phyloP scores from a whole-genome alignment of 2,329 filamentous ascomycete genomes.

The Colletotrichum sp. region DNA sequence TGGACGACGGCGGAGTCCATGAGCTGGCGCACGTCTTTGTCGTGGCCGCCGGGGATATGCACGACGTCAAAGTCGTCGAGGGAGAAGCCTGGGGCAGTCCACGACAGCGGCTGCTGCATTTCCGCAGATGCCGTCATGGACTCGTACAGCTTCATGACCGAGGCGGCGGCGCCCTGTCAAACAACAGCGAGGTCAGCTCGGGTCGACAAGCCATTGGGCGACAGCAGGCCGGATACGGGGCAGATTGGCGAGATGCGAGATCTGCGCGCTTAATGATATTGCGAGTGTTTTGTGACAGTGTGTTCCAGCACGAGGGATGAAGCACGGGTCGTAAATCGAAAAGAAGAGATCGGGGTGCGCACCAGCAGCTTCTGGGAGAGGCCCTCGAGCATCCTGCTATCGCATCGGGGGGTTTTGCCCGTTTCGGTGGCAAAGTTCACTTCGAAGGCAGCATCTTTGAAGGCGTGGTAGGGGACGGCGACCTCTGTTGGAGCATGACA shows the following conservation, averaged over 20 bases:
- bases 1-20: conserved; percentile 53
- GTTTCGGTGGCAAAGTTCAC: conserved; percentile 55
- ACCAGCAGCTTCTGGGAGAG: conserved; percentile 54
- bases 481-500: conserved; percentile 41
- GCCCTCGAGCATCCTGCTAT: conserved; percentile 52
- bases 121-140: conserved; percentile 45
- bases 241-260: not conserved
- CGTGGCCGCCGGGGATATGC: conserved; percentile 57
- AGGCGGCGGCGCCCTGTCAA: conserved; percentile 45
- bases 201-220: not conserved
- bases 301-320: not conserved
- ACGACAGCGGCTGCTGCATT: conserved; percentile 47
- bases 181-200: not conserved
- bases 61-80: conserved; percentile 51
- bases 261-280: not conserved
- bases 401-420: conserved; percentile 50
- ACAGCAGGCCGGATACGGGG: not conserved
- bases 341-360: conserved; percentile 17
- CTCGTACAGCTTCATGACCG: conserved; percentile 45
- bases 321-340: not conserved
- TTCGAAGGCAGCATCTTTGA: conserved; percentile 51
- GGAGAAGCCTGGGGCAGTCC: conserved; percentile 46
- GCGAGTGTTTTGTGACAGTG: not conserved
- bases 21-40: conserved; percentile 54
- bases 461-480: conserved; percentile 50